These are phyloP conservation scores for Theileria luwenshuni DNA, from an alignment of 169 alveolate genomes.

Conservation along the genomic window DNA sequence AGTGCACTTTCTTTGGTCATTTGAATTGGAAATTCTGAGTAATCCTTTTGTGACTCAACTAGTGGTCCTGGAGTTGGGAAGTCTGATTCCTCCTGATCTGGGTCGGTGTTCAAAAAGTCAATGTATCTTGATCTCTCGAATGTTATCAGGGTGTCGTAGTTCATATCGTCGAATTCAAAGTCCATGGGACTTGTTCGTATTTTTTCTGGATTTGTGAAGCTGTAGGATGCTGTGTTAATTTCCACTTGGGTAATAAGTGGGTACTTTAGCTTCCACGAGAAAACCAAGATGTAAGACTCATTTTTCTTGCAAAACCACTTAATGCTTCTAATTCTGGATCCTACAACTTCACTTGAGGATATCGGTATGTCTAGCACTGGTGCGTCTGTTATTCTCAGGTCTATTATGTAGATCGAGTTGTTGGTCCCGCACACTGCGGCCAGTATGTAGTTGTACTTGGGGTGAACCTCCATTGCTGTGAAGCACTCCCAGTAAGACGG, in stretches of 20 bases:
- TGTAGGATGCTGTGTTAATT: slow-evolving; percentile 39
- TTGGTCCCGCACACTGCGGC: slow-evolving; percentile 67
- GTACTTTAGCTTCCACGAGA: slow-evolving; percentile 51
- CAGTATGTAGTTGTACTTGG: slow-evolving; percentile 59
- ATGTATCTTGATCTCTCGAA: slow-evolving; percentile 11
- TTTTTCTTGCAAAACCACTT: slow-evolving; percentile 54
- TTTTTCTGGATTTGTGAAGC: no score
- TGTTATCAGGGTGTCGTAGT: not conserved
- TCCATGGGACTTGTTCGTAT: slow-evolving; percentile 3
- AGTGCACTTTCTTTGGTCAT: slow-evolving; percentile 26
- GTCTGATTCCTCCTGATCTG: not conserved
- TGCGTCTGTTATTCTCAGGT: slow-evolving; percentile 65
- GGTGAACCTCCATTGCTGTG: slow-evolving; percentile 72
- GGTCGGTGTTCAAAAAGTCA: slow-evolving; percentile 12
- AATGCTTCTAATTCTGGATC: slow-evolving; percentile 68
- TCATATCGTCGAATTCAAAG: slow-evolving; percentile 28
- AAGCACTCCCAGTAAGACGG: slow-evolving; percentile 63
- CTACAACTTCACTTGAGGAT: slow-evolving; percentile 63
- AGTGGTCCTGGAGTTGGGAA: slow-evolving; percentile 54
- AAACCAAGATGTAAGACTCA: slow-evolving; percentile 22
- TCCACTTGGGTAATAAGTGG: slow-evolving; percentile 22
- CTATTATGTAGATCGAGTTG: slow-evolving; percentile 73
- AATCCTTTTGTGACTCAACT: slow-evolving; percentile 34
- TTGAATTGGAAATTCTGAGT: slow-evolving; percentile 29
- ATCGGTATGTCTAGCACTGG: slow-evolving; percentile 75